Evolutionary conservation across 306 rosid species (phyloP), one percentile per base, ranked within the genome.

Genomic region (Lathyrus tuberosus): DNA sequence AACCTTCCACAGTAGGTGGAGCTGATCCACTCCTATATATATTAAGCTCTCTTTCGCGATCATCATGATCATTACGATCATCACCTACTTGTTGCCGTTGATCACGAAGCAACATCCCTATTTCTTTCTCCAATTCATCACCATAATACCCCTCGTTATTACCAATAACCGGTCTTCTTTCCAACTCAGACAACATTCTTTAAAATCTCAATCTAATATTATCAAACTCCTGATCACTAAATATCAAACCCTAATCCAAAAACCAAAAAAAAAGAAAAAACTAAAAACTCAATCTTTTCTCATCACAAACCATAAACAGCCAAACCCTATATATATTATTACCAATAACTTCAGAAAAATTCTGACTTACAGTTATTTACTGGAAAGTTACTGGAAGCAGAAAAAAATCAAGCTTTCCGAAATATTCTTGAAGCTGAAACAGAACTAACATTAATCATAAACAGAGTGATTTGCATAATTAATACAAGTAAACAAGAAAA

Each of bases 91-190:
- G 67, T 3, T 48, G 22, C 0, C 30, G 49, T 11, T 62, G 67
- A 5, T 62, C 67, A 0, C 67, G 89, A 15, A 94, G 92, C 82
- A 88, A 69, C 86, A 88, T 42, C 67, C 98, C 90, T 57, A 94
- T 88, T 88, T 88, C 98, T 64, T 81, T 88, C 76, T 90, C 97
- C 49, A 85, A 84, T 16, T 94, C 98, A 75, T 94, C 97, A 3
- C 92, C 97, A 68, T 84, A 94, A 52, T 90, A 84, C 18, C 95
- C 96, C 8, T 94, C 98, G 78, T 77, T 87, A 43, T 87, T 82
- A 48, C 91, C 91, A 61, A 86, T 79, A 86, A 84, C 73, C 26
- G 95, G 97, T 26, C 95, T 85, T 54, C 90, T 85, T 28, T 87
- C 96, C 83, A 89, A 61, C 83, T 91, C 96, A 74, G 94, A 87